Base-by-base conservation (phyloP, 768 basidiomycete species). In the Royoungia palumana region DNA sequence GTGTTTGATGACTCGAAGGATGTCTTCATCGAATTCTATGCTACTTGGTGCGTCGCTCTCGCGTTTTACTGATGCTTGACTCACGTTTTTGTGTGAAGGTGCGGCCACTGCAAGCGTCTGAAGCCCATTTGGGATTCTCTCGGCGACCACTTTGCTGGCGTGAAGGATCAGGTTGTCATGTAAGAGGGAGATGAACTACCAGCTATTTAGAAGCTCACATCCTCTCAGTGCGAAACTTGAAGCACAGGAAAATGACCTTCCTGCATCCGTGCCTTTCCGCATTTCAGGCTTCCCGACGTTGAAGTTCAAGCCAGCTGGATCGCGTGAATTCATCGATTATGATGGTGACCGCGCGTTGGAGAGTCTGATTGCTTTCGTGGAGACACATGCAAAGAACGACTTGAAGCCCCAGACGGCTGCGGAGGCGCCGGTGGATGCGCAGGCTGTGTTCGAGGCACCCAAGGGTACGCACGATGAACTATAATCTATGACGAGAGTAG, bases 21-120 rank as follows among this genome's bases (percentile, higher is more conserved):
- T 65, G 86, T 97, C 60, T 93, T 99, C 61, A 76, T 97, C 56
- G 95, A 98, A 71, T 94, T 99, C 72, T 97, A 90, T 61, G 96
- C 96, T 41, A 82, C 92, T 41, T 99, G 96, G 96, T 94, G 68
- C 37, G 85, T 70, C 30, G 58, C 60, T 42, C 52, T 8, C 14
- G 9, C 17, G 22, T 49, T 9, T 25, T 39, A 25, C 24, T 32
- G 10, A 35, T 19, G 17, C 25, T 0, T 19, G 19, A 32, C n/a
- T 46, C 17, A 50, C 35, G 45, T 22, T 16, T 17, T 5, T 22
- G 11, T n/a, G 10, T 21, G 1, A 58, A 88, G 86, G 85, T 91
- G 89, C 62, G 89, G 89, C 37, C 92, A 94, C 80, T 94, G 93
- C 86, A 96, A 96, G 74, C 92, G 94, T 60, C 82, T 99, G 59